A percentile compares a stretch with the other conserved stretches of the same genome.
Evolutionary conservation across 2,329 filamentous ascomycete species (phyloP).

Genomic region (Venturia asperata): DNA sequence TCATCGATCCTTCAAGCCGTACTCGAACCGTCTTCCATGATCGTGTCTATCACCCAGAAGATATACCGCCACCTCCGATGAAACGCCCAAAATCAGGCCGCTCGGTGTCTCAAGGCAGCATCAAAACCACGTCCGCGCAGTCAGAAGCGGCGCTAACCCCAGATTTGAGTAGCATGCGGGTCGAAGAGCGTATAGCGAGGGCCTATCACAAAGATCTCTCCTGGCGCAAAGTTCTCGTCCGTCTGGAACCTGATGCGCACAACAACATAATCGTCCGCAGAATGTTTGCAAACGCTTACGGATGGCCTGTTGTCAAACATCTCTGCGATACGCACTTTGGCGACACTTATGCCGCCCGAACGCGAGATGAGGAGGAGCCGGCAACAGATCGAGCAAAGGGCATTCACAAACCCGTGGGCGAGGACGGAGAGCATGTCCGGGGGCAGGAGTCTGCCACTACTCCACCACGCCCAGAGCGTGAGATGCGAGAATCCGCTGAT

Average conservation of each 20-base stretch:
- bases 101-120: constrained; percentile 26
- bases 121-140: constrained; percentile 22
- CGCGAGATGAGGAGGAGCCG: constrained; percentile 59
- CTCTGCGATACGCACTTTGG: constrained; percentile 91
- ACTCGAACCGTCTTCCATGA: constrained; percentile 94
- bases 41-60: constrained; percentile 84
- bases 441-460: constrained; percentile 26
- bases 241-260: constrained; percentile 92
- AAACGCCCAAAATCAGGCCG: constrained; percentile 28
- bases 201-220: constrained; percentile 87
- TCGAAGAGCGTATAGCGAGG: constrained; percentile 95
- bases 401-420: constrained; percentile 48
- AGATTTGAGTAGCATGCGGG: constrained; percentile 56
- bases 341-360: constrained; percentile 59
- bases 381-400: constrained; percentile 63
- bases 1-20: constrained; percentile 74
- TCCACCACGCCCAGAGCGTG: constrained; percentile 26
- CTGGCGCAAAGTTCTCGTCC: constrained; percentile 95
- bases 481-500: constrained; percentile 42
- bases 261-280: constrained; percentile 97
- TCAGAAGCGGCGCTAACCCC: background rate
- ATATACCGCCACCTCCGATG: constrained; percentile 74
- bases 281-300: constrained; percentile 95
- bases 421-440: constrained; percentile 60
- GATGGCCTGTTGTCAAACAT: constrained; percentile 95